Evolutionary conservation across 2,329 filamentous ascomycete genomes (phyloP), one percentile per base, ranked within the genome.

Genomic region (Sordariomycetes sp.): DNA sequence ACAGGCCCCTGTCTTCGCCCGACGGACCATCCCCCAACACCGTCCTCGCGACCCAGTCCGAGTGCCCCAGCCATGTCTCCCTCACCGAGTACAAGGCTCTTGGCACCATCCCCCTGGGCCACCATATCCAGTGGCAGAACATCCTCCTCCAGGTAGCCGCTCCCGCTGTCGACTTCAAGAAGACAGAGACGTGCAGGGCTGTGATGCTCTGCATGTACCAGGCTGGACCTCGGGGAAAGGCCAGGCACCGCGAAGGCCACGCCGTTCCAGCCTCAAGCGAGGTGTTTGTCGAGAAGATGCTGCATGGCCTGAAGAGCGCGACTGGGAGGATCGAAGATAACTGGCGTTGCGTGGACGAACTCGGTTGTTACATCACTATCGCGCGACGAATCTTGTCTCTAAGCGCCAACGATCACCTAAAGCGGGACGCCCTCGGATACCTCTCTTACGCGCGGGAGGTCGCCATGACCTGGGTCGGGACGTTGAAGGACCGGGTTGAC

Each of bases 11-110:
- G 1, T 24, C 57, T 0, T 43, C 35, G 0, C 65, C 67, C 0
- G 61, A 67, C 54, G 73, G 68, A 1, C 58, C 63, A 0, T 55
- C 65, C 0, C 70, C 79, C 0, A 88, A 88, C 59, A 62, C 71
- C 0, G 75, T 80, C 0, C 73, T 87, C 14, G 74, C 82, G 0
- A 66, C 64, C 1, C 79, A 82, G 59, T 67, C 62, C 0, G 55
- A 65, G 0, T 84, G 81, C 54, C 80, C 83, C 0, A 12, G 59
- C 0, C 63, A 74, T 24, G 69, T 87, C 58, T 71, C 76, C 0
- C 59, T 82, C 0, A 74, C 77, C 0, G 81, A 87, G 57, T 86
- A 76, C 64, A 78, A 79, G 55, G 70, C 75, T 0, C 74, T 85
- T n/a, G 71, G 72, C 0, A 64, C 74, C 0, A 61, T 86, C 2